phyloP scores from a whole-genome alignment of 805 yeast genomes.

The Wickerhamiella siamensis region DNA sequence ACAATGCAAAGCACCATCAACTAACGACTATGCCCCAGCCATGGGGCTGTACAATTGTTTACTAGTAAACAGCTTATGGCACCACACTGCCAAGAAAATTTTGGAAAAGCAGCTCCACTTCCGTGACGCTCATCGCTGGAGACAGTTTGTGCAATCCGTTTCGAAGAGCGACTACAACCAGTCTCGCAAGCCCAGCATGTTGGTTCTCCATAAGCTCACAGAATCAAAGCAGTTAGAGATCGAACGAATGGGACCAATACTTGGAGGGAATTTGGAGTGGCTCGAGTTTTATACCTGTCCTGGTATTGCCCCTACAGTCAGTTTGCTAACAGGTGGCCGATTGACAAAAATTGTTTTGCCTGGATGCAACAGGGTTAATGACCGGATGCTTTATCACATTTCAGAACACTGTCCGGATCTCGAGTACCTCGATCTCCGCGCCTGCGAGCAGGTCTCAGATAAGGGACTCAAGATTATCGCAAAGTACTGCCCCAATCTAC shows the following conservation, averaged over 20 bases:
- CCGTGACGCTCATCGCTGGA: constrained; percentile 33
- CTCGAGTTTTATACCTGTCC: constrained; percentile 80
- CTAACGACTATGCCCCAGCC: constrained; percentile 7
- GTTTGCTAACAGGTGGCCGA: constrained; percentile 31
- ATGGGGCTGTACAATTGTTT: constrained; percentile 43
- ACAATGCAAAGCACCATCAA: constrained; percentile 12
- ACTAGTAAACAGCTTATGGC: constrained; percentile 55
- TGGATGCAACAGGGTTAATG: constrained; percentile 52
- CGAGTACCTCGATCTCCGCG: constrained; percentile 59
- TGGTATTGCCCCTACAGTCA: constrained; percentile 39
- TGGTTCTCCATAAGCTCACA: constrained; percentile 54
- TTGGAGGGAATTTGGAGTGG: constrained; percentile 42
- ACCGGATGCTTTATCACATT: constrained; percentile 39
- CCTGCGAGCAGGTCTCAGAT: constrained; percentile 69
- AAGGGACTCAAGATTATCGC: constrained; percentile 59
- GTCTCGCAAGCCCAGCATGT: constrained; percentile 24
- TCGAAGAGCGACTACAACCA: constrained; percentile 8
- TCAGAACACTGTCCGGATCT: constrained; percentile 44
- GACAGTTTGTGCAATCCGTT: constrained; percentile 25
- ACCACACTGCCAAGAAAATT: constrained; percentile 38
- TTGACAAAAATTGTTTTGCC: constrained; percentile 45
- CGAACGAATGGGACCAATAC: constrained; percentile 32
- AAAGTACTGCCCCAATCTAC: constrained; percentile 40
- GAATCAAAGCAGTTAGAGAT: constrained; percentile 40
- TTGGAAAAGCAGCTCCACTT: constrained; percentile 45